These are phyloP conservation scores for Camillea tinctor DNA, from an alignment of 2,329 filamentous ascomycete genomes.

Conservation along the genomic window DNA sequence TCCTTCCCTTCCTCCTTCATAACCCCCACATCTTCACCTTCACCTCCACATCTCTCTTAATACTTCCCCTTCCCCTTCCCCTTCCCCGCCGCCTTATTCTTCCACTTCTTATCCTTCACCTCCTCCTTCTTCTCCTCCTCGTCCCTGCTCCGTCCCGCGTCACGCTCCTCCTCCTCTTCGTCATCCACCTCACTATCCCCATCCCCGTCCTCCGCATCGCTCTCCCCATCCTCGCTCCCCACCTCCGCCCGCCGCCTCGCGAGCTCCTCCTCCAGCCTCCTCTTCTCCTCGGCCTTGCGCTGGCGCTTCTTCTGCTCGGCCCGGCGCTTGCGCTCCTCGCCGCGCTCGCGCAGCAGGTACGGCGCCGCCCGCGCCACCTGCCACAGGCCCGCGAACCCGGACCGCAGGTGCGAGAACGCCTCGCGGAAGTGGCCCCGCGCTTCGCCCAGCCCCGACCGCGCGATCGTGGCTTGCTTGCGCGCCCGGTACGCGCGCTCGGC, in stretches of 20 bases:
- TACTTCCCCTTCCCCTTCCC: neutral
- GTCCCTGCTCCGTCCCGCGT: neutral
- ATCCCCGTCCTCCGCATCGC: conserved; percentile 2
- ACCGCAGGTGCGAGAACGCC: conserved; percentile 34
- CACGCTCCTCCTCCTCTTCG: neutral
- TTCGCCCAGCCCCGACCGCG: conserved; percentile 37
- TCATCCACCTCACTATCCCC: neutral
- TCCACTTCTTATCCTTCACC: conserved; percentile 1
- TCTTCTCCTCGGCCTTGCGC: conserved; percentile 34
- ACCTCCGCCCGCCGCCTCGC: conserved; percentile 4
- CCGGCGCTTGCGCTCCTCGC: conserved; percentile 29
- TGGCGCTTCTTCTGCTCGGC: conserved; percentile 30
- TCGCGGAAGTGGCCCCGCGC: conserved; percentile 39
- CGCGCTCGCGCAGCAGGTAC: conserved; percentile 38
- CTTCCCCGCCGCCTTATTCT: neutral
- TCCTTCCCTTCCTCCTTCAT: too few species aligned
- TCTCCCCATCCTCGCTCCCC: neutral
- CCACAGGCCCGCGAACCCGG: conserved; percentile 33
- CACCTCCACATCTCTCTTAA: neutral
- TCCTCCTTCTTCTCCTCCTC: neutral
- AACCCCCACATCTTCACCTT: too few species aligned
- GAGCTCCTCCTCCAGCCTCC: conserved; percentile 33
- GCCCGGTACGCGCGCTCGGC: conserved; percentile 42
- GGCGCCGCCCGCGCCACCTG: conserved; percentile 32
- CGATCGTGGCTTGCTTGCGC: conserved; percentile 39